These are phyloP conservation scores for Trematosphaeria pertusa DNA, from an alignment of 2,329 filamentous ascomycete species.

Conservation along the genomic window DNA sequence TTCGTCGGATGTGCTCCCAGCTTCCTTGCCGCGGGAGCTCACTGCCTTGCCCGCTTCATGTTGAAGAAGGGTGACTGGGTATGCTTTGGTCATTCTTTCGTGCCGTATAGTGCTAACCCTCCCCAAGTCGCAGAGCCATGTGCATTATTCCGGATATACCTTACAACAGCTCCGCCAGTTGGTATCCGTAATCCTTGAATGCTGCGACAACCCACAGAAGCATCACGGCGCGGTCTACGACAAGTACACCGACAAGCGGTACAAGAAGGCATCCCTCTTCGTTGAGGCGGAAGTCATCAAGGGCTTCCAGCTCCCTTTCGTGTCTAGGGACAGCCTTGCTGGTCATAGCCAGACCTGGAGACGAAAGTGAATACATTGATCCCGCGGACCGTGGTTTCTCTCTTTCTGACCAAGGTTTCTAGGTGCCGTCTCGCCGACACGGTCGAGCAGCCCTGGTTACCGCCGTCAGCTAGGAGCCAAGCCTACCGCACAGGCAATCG, in stretches of 20 bases:
- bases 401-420: conserved; percentile 34
- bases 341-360: conserved; percentile 42
- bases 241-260: conserved; percentile 88
- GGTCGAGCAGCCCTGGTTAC: conserved; percentile 19
- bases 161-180: conserved; percentile 81
- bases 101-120: conserved; percentile 50
- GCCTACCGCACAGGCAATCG: conserved; percentile 21
- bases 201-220: conserved; percentile 78
- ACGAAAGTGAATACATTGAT: conserved; percentile 45
- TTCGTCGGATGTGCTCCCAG: conserved; percentile 92
- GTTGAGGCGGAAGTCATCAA: conserved; percentile 76
- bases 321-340: conserved; percentile 43
- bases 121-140: conserved; percentile 84
- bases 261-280: conserved; percentile 81
- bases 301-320: conserved; percentile 61
- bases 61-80: conserved; percentile 94
- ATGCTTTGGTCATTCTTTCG: conserved; percentile 34
- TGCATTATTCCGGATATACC: conserved; percentile 94
- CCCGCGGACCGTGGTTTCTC: conserved; percentile 25
- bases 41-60: conserved; percentile 89
- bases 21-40: conserved; percentile 88
- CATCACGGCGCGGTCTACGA: conserved; percentile 90
- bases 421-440: conserved; percentile 16
- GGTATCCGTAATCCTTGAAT: conserved; percentile 81
- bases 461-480: conserved; percentile 16